These are phyloP conservation scores for Neopestalotiopsis sp. DNA, from an alignment of 2,329 filamentous ascomycete genomes.

Conservation along the genomic window DNA sequence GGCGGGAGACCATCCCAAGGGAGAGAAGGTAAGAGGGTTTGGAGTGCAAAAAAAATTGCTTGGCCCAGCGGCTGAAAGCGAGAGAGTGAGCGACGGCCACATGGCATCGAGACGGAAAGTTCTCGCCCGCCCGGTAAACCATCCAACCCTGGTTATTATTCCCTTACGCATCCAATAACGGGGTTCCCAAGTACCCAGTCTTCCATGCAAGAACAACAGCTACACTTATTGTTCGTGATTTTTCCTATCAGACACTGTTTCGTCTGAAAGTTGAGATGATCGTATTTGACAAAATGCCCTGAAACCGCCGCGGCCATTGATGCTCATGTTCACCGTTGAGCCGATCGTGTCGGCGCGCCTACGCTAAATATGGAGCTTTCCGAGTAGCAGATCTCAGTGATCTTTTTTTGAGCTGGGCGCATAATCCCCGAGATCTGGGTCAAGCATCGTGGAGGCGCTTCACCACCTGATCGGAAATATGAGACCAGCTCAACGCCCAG, in stretches of 20 bases:
- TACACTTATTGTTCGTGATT: not conserved
- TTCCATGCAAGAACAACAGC: not conserved
- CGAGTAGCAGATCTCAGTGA: not conserved
- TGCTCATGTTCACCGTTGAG: not conserved
- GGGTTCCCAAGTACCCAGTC: not conserved
- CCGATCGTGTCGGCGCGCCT: not conserved
- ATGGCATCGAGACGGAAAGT: not conserved
- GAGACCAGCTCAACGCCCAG: not conserved
- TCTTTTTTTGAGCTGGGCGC: not conserved
- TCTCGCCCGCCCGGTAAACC: not conserved
- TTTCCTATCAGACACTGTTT: not conserved
- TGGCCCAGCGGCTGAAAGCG: slow-evolving; percentile 9
- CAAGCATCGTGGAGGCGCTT: not conserved
- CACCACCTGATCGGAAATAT: slow-evolving; percentile 12
- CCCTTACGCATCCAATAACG: not conserved
- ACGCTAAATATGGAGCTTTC: not conserved
- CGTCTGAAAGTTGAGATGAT: not conserved
- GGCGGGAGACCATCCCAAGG: not conserved
- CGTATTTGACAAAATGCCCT: not conserved
- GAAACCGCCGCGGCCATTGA: not conserved
- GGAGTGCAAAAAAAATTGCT: not conserved
- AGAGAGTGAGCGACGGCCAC: slow-evolving; percentile 2
- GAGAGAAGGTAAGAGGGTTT: no score
- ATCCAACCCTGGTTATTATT: not conserved
- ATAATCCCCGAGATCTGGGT: slow-evolving; percentile 9